Base-by-base conservation (phyloP, 371 early-diverging fungal species). In the Parasitella parasitica region DNA sequence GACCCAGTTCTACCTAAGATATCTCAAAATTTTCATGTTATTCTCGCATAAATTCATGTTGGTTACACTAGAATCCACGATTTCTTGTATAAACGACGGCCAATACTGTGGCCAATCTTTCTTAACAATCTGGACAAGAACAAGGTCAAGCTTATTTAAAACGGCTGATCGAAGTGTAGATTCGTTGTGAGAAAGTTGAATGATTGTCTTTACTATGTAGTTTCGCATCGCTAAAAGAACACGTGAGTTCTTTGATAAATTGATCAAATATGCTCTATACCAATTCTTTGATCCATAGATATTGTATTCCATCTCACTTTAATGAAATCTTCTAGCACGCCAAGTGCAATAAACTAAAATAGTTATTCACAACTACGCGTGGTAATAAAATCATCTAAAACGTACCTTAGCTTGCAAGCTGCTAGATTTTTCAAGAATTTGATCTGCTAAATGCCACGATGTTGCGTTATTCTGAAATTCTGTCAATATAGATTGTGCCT, bases 101-200 rank as follows among this genome's bases (percentile, higher is more conserved):
- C 99, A 99, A 69, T 95, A 91, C 58, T 92, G 89, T 4, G 99
- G 99, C 99, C 99, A 99, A 64, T 99, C 99, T 69, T 97, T 96
- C 80, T 99, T 99, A 59, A 99, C 78, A 34, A 99, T 95, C 88
- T 97, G 95, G 0, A 97, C 96, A 28, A 97, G 75, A 4, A 93
- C 91, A 70, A 93, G 69, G 77, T 97, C 95, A 34, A 97, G 85
- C 74, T 96, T 97, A 66, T 77, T 83, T 27, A 97, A 72, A 50
- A 87, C 86, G 4, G 86, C 86, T 37, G 76, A 76, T 30, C 77
- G 73, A n/a, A 92, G 73, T 13, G 80, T 72, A 12, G 77, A 72
- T 67, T 94, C 94, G 43, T 91, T 86, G 0, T 90, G 89, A 4
- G 96, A 89, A 15, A 82, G 81, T 46, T 89, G 85, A 59, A 96